Evolutionary conservation across 768 basidiomycete genomes (phyloP), one percentile per base, ranked within the genome.

Genomic region (Leccinellum rugosiceps): DNA sequence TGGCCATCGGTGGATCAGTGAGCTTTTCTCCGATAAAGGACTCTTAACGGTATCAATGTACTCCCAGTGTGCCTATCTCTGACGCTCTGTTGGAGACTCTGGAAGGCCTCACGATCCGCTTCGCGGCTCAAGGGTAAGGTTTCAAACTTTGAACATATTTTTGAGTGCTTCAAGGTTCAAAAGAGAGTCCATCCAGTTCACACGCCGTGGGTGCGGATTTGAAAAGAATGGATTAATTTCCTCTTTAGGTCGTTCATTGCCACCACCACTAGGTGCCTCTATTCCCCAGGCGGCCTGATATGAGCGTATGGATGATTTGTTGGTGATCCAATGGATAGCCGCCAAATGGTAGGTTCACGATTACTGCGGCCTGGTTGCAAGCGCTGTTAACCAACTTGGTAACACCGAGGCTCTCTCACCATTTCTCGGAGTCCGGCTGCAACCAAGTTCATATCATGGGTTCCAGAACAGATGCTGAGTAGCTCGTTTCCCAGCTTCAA

Each of bases 401-500:
- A 43, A 43, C 19, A 19, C 41, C 41, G 41, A 43, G 41, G 41
- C 10, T n/a, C 41, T 41, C 41, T 43, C 41, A 25, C 11, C 44
- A 13, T 30, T 26, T 30, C 19, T 43, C 41, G 41, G 19, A 43
- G 41, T 21, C 41, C 41, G 9, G 13, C 19, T 21, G 41, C 19
- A 19, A 43, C 41, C 41, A 31, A 34, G 49, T 44, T 35, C 41
- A 10, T 21, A 50, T 2, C 19, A 30, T 10, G 25, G 9, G 21
- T 45, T 21, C 23, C n/a, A 25, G 23, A 21, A 45, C 44, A 17
- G 41, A 50, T 43, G 38, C 43, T 50, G 48, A 30, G 53, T 17
- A 44, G 13, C 10, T n/a, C 11, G 34, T 53, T 50, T 43, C 51
- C 19, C 49, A 57, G 35, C 52, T 52, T 25, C 30, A 52, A 61